Evolutionary conservation across 495 filamentous ascomycete species (phyloP), one percentile per base, ranked within the genome.

Genomic region (Chaetomidium leptoderma): DNA sequence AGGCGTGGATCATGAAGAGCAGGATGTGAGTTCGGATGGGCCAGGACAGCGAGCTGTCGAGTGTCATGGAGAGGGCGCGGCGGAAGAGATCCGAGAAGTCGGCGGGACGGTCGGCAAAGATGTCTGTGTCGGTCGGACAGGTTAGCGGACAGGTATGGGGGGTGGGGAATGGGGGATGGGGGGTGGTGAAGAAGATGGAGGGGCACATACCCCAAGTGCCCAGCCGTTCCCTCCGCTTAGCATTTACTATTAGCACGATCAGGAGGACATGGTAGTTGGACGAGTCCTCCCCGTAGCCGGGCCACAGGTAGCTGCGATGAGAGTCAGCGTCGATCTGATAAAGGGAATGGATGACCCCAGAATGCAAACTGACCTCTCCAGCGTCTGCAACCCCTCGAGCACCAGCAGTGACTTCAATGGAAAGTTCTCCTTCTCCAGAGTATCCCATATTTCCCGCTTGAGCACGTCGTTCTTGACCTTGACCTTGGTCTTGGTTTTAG

Each of bases 21-120:
- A 97, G 72, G 27, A 97, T 81, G 23, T 93, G 84, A 2, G 87
- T 86, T 53, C 90, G 84, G 48, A 95, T 82, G 11, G 76, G 79
- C 32, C 81, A 77, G 4, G 87, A 78, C 17, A 96, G 72, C 4
- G 89, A 88, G 35, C 74, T 73, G 66, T 97, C 92, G 56, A 99
- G 79, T 53, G 82, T 90, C 85, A 97, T 89, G 13, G 90, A 91
- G 0, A 97, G 79, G 32, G 95, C 81, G 32, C 95, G 90, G 56
- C 90, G 87, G 74, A 97, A 99, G 33, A 99, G 81, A 59, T 78
- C 80, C 7, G 92, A 93, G 76, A 99, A 97, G 50, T 93, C 88
- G 59, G 83, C 80, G 29, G 90, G 83, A 37, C 85, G 83, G 61
- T 88, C 83, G 57, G 81, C 79, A 71, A 97, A 95, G 62, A 88